Conservation (phyloP, 2,329 filamentous ascomycete species). For the Basipetospora chlamydospora region DNA sequence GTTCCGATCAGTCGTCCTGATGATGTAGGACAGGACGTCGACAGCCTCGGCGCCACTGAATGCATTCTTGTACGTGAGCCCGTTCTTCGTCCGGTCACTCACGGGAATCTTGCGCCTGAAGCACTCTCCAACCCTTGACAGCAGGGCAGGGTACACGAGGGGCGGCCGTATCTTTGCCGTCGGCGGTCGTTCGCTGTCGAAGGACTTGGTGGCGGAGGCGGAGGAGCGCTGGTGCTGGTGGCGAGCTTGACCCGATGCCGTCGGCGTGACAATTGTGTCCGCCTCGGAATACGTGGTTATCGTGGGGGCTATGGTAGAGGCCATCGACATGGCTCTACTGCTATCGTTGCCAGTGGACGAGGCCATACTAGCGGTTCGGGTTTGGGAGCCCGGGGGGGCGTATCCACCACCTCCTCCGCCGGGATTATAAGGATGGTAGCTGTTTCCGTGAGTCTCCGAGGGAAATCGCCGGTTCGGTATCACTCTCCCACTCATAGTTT, state of each 20-base stretch:
- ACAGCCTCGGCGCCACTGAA: constrained; percentile 95
- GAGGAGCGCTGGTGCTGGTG: constrained; percentile 38
- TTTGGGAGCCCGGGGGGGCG: constrained; percentile 36
- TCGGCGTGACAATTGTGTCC: constrained; percentile 24
- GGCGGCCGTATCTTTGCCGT: constrained; percentile 57
- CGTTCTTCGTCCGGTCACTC: constrained; percentile 88
- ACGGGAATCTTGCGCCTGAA: constrained; percentile 81
- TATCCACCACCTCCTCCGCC: constrained; percentile 21
- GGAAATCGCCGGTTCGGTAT: constrained; percentile 57
- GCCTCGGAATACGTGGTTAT: constrained; percentile 48
- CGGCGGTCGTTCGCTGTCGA: constrained; percentile 40
- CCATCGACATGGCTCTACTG: constrained; percentile 77
- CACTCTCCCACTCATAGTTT: constrained; percentile 84
- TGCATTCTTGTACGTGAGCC: constrained; percentile 89
- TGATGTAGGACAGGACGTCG: constrained; percentile 89
- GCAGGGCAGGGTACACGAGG: constrained; percentile 80
- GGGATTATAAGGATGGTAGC: constrained; percentile 16
- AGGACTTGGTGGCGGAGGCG: constrained; percentile 32
- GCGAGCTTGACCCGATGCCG: background rate
- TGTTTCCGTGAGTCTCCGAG: constrained; percentile 22
- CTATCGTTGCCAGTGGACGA: constrained; percentile 35
- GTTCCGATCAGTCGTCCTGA: constrained; percentile 92
- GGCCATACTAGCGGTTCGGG: constrained; percentile 46
- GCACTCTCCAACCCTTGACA: constrained; percentile 86
- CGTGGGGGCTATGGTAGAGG: constrained; percentile 63